phyloP scores from a whole-genome alignment of 345 rosid genomes.

The Cardamine chenopodiifolia region DNA sequence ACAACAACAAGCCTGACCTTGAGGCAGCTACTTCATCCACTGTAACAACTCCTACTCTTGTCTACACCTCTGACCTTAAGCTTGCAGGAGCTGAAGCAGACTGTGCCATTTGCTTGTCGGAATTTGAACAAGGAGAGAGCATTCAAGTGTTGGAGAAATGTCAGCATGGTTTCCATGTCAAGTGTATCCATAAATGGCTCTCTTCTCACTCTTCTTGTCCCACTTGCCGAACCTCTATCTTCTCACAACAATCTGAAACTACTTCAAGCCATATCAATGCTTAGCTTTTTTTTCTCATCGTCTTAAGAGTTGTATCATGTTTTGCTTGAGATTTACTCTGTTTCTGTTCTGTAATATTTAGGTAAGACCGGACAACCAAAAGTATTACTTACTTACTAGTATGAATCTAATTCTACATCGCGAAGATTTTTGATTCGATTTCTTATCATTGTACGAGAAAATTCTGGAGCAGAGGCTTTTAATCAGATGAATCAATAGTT shows the following conservation, averaged over 20 bases:
- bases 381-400: neutral
- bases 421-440: neutral
- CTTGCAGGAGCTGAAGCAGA: constrained; percentile 60
- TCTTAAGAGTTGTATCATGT: constrained; percentile 29
- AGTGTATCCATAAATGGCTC: constrained; percentile 70
- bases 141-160: constrained; percentile 63
- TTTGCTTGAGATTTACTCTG: constrained; percentile 26
- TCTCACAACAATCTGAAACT: constrained; percentile 24
- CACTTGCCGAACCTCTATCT: constrained; percentile 64
- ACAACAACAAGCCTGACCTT: constrained; percentile 45
- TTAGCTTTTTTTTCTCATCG: neutral
- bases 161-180: constrained; percentile 75
- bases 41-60: constrained; percentile 37
- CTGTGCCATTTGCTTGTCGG: constrained; percentile 79
- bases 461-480: no score
- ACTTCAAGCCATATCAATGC: constrained; percentile 19
- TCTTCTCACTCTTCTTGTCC: constrained; percentile 73
- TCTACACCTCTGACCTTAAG: constrained; percentile 53
- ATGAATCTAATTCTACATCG: constrained; percentile 9
- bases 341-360: constrained; percentile 14
- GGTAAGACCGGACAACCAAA: neutral
- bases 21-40: constrained; percentile 36
- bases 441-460: neutral
- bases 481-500: neutral
- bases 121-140: constrained; percentile 64